phyloP scores from a whole-genome alignment of 2,329 filamentous ascomycete genomes.

The Arthrinium puccinioides region DNA sequence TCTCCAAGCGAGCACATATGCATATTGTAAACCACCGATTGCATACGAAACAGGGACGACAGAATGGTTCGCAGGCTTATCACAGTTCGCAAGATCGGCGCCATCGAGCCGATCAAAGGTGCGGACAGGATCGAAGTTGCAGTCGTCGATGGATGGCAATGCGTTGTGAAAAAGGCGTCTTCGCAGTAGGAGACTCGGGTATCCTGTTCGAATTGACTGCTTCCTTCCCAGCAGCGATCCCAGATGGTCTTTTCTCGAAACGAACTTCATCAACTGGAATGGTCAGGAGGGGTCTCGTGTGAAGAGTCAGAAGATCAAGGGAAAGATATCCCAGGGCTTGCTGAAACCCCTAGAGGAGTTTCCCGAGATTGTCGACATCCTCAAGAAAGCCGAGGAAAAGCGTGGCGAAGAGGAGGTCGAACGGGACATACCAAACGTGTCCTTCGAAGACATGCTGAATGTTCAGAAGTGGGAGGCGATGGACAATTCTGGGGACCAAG shows the following conservation, averaged over 20 bases:
- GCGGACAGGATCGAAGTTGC: conserved; percentile 8
- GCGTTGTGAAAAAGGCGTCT: conserved; percentile 9
- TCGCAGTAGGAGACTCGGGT: conserved; percentile 11
- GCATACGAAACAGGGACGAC: too few relatives aligned
- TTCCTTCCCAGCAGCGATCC: conserved; percentile 15
- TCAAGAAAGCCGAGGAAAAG: conserved; percentile 10
- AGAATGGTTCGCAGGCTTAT: conserved; percentile 22
- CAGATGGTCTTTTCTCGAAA: conserved; percentile 11
- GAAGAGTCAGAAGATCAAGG: conserved; percentile 7
- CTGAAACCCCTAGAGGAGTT: conserved; percentile 13
- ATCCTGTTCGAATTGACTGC: conserved; percentile 23
- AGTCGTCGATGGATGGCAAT: conserved; percentile 18
- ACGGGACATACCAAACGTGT: conserved; percentile 7
- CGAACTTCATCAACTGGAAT: conserved; percentile 8
- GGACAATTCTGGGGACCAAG: background rate
- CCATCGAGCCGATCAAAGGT: conserved; percentile 7
- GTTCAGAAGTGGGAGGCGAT: conserved; percentile 19
- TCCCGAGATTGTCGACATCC: conserved; percentile 9
- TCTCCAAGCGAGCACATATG: too few relatives aligned
- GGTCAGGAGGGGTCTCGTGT: conserved; percentile 15
- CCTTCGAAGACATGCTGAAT: conserved; percentile 15
- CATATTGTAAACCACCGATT: too few relatives aligned
- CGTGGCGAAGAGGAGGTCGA: conserved; percentile 10
- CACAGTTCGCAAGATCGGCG: conserved; percentile 14
- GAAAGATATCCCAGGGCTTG: conserved; percentile 18